Evolutionary conservation across 169 alveolate genomes (phyloP), one percentile per base, ranked within the genome.

Genomic region (Cryptosporidium felis): DNA sequence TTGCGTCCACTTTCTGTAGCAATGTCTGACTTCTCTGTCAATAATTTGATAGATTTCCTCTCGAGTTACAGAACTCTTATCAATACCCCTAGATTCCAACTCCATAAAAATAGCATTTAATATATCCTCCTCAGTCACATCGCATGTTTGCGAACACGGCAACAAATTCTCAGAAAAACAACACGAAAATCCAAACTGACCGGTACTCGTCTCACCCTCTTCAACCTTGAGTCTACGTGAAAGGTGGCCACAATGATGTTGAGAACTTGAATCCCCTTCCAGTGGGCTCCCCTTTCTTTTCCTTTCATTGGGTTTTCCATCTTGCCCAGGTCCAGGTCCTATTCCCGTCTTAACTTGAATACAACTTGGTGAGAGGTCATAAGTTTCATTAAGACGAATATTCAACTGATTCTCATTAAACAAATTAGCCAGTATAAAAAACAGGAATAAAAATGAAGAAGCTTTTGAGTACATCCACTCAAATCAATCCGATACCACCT

Each of bases 381-480:
- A n/a, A n/a, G n/a, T n/a, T n/a, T n/a, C n/a, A n/a, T n/a, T n/a
- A n/a, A n/a, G n/a, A n/a, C n/a, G n/a, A n/a, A n/a, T n/a, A n/a
- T n/a, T n/a, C n/a, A n/a, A n/a, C n/a, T n/a, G n/a, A n/a, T n/a
- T n/a, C n/a, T 12, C 26, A 56, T 28, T 56, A 56, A 18, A 56
- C 26, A 56, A n/a, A 56, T 56, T 56, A 56, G 41, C 63, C 10
- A 56, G 41, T 38, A 28, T 12, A 26, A 26, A 6, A 5, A 6
- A 8, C 1, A 28, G 32, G 10, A 56, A 26, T 56, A 56, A 30
- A 10, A 56, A 23, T 30, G 32, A 28, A 16, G 36, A 56, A 56
- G 32, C n/a, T 38, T 16, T 56, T 10, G 63, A 56, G 63, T 56
- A 10, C 63, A 56, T 56, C 32, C n/a, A 56, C 63, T 56, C 63